Evolutionary conservation across 208 protist species (phyloP).

Genomic region (Crithidia thermophila): DNA sequence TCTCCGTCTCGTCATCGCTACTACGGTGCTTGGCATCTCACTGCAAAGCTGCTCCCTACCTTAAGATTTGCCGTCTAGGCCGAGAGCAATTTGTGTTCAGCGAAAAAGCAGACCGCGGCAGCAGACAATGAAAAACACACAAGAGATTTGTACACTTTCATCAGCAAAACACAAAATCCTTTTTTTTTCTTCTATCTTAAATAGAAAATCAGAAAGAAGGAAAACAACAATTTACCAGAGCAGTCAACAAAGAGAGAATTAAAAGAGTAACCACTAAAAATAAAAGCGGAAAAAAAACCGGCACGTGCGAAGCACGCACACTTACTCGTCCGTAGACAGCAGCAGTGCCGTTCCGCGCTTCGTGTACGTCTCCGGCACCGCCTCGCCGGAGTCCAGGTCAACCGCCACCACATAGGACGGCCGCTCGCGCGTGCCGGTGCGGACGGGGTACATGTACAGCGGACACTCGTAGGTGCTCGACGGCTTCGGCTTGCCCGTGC

Average conservation of each 20-base stretch:
- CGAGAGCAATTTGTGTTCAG: too few species aligned
- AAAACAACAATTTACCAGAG: too few species aligned
- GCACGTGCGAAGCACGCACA: background rate
- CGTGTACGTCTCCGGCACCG: constrained; percentile 95
- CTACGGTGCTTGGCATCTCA: background rate
- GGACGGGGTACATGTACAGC: constrained; percentile 97
- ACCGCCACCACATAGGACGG: constrained; percentile 97
- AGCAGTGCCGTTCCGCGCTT: constrained; percentile 98
- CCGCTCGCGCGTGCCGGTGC: constrained; percentile 96
- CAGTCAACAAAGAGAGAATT: background rate
- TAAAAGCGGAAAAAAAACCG: background rate
- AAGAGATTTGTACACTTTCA: background rate
- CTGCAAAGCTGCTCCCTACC: background rate
- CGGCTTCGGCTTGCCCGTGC: constrained; percentile 73
- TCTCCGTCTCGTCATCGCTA: too few species aligned
- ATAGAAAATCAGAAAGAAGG: too few species aligned
- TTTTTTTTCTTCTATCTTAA: too few species aligned
- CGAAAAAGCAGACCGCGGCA: too few species aligned
- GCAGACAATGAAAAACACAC: background rate
- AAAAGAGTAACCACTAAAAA: background rate
- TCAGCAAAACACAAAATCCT: too few species aligned
- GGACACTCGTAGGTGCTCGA: constrained; percentile 94
- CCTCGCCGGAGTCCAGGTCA: constrained; percentile 92
- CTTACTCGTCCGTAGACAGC: constrained; percentile 94
- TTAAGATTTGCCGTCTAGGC: constrained; percentile 11